Evolutionary conservation across 139 green algal genomes (phyloP), one percentile per base, ranked within the genome.

Genomic region (Volvox reticuliferus): DNA sequence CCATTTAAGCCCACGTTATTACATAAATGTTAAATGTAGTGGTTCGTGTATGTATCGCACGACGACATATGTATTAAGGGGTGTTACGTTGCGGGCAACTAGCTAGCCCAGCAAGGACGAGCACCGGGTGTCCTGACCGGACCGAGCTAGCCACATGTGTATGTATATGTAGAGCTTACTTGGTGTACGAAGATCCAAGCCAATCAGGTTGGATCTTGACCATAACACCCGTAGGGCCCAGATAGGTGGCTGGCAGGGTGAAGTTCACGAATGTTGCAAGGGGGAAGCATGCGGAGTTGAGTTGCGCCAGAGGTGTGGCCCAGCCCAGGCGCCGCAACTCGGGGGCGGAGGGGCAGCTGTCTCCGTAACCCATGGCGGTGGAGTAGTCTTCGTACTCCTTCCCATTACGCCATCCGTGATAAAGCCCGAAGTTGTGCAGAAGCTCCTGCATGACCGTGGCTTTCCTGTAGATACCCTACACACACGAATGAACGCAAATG

Each of bases 241-340:
- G 65, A 32, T 67, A 89, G 37, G 84, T 89, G 68, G 84, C 68
- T 6, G 67, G 84, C 24, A 89, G 68, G 18, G 2, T 1, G 14
- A 61, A 89, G 0, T 32, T 67, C 67, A 30, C 26, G 16, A 55
- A 37, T 1, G 12, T 1, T 0, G 2, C 36, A 1, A 35, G 21
- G 0, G 68, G 36, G 9, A 89, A 78, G 2, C 1, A 33, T 17
- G 36, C n/a, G 16, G 6, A 24, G 84, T 81, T 89, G 26, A 89
- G 84, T 35, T 44, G 1, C 12, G 84, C 68, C 0, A 50, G 9
- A 0, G 37, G 1, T 9, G 0, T 71, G 36, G 68, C 68, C 84
- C 84, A 89, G 84, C 84, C 84, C 68, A 89, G 68, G 18, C 68
- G 84, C 68, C 68, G 69, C 24, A 81, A 24, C 68, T 89, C 84